Conservation (phyloP, 805 yeast genomes). For the Saturnispora kantuleensis region DNA sequence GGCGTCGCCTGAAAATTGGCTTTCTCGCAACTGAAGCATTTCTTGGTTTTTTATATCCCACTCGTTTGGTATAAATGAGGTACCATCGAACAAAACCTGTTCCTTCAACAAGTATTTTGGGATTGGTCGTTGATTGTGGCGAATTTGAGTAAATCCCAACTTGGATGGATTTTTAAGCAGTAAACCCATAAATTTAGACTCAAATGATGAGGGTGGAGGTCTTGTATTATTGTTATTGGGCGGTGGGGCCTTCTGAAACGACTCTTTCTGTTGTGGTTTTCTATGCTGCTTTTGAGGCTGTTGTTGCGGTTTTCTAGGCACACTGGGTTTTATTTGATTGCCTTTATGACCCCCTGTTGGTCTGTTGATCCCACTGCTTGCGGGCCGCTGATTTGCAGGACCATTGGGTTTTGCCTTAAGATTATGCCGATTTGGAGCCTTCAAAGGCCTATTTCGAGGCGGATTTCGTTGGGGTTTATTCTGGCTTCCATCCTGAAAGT, state of each 20-base stretch:
- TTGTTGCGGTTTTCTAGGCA: background rate
- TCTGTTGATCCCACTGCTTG: background rate
- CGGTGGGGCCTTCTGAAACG: no score
- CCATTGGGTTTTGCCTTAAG: background rate
- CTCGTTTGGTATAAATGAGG: conserved; percentile 27
- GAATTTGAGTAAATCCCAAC: conserved; percentile 21
- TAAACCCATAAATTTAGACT: conserved; percentile 24
- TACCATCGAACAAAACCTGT: conserved; percentile 28
- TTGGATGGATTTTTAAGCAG: conserved; percentile 21
- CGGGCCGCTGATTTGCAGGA: background rate
- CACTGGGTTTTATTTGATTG: background rate
- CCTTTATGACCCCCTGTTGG: background rate
- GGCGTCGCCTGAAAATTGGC: conserved; percentile 36
- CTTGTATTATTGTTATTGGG: no score
- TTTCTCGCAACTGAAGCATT: conserved; percentile 45
- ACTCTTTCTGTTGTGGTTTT: background rate
- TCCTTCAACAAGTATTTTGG: conserved; percentile 27
- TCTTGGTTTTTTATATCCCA: conserved; percentile 78
- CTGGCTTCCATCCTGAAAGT: background rate
- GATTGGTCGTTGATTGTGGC: conserved; percentile 13
- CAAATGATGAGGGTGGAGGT: conserved; percentile 9
- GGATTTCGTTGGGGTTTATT: background rate
- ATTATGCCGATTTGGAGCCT: background rate
- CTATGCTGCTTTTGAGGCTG: background rate
- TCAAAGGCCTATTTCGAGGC: background rate